A percentile compares a stretch with the other conserved stretches of the same genome.
Evolutionary conservation across 2,329 filamentous ascomycete genomes (phyloP).

Genomic region (Calonectria naviculata): DNA sequence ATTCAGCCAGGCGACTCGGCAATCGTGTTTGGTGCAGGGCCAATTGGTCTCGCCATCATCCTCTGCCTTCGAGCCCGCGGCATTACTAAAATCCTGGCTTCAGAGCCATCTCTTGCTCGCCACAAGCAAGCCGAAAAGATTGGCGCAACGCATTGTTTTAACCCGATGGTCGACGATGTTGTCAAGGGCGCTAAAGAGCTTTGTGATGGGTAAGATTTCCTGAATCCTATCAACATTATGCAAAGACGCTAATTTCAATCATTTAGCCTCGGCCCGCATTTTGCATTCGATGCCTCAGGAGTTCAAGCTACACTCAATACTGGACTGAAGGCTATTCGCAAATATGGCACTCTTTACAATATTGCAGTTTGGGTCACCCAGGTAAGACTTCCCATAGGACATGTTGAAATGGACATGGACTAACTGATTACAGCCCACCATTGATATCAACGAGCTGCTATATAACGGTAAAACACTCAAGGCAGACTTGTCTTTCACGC

Average conservation of each 20-base stretch:
- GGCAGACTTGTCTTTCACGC: not conserved
- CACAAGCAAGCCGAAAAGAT: slow-evolving; percentile 55
- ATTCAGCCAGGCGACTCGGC: slow-evolving; percentile 44
- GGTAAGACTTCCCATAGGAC: not conserved
- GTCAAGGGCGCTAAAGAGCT: not conserved
- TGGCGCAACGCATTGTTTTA: slow-evolving; percentile 52
- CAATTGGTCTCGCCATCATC: slow-evolving; percentile 70
- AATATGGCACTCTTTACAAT: not conserved
- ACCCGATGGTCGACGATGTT: not conserved
- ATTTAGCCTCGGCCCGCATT: not conserved
- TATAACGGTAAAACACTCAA: not conserved
- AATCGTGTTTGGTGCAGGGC: slow-evolving; percentile 70
- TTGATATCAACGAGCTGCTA: not conserved
- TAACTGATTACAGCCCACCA: not conserved
- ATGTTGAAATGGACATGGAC: not conserved
- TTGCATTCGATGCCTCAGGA: slow-evolving; percentile 2
- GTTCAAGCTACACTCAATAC: not conserved
- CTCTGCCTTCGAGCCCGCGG: slow-evolving; percentile 66
- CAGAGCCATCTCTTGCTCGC: slow-evolving; percentile 50
- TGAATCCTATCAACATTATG: not conserved
- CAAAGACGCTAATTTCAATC: not conserved
- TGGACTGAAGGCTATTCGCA: not conserved
- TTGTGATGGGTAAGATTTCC: not conserved
- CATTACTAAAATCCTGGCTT: slow-evolving; percentile 65
- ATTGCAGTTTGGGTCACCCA: not conserved